Evolutionary conservation across 192 early-diverging fungal species (phyloP).

Genomic region (Podila minutissima): DNA sequence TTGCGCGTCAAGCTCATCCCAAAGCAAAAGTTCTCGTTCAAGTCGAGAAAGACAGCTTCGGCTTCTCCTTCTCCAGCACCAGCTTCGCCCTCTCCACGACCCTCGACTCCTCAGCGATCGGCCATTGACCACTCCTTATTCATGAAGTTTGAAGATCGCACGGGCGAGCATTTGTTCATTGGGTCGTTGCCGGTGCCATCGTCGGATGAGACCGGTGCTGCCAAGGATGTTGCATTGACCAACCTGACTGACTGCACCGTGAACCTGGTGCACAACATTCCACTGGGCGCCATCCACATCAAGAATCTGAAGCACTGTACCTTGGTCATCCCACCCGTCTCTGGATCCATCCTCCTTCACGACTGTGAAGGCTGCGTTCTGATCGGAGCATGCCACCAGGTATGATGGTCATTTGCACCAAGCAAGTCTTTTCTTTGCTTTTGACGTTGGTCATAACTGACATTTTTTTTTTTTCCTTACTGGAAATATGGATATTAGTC

Average conservation of each 20-base stretch:
- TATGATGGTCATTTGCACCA: constrained; percentile 21
- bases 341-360: constrained; percentile 79
- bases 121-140: constrained; percentile 24
- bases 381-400: constrained; percentile 81
- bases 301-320: constrained; percentile 69
- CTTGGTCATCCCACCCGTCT: constrained; percentile 72
- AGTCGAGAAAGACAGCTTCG: constrained; percentile 54
- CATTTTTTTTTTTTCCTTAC: background rate
- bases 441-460: background rate
- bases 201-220: background rate
- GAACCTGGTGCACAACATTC: constrained; percentile 61
- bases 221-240: constrained; percentile 68
- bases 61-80: background rate
- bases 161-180: constrained; percentile 40
- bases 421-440: background rate
- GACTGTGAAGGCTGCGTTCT: constrained; percentile 69
- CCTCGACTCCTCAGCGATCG: background rate
- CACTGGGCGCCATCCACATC: constrained; percentile 80
- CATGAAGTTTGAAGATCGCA: constrained; percentile 49
- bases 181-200: constrained; percentile 24
- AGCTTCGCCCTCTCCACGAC: background rate
- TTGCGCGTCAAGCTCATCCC: constrained; percentile 56
- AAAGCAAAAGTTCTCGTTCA: constrained; percentile 77
- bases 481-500: constrained; percentile 58
- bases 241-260: constrained; percentile 72